Conservation (phyloP, 352 stramenopile species). For the Phytophthora pisi region DNA sequence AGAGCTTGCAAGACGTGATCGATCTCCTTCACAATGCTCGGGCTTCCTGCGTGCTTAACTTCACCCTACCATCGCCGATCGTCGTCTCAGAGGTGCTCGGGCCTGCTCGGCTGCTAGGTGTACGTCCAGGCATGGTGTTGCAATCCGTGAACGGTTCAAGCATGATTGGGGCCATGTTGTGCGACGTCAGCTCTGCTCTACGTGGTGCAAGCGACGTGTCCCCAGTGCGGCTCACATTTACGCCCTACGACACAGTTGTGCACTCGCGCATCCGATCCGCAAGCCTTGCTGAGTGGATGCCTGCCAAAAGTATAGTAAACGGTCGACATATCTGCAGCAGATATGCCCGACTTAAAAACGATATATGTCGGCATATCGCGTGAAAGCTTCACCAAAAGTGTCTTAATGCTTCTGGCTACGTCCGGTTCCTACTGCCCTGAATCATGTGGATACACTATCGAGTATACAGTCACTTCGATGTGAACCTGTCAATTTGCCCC, state of each 20-base stretch:
- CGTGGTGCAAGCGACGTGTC: conserved; percentile 23
- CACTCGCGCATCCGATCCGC: background rate
- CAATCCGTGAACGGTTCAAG: conserved; percentile 37
- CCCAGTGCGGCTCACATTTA: conserved; percentile 41
- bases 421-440: no score
- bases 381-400: no score
- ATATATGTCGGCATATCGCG: no score
- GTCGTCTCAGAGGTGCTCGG: conserved; percentile 42
- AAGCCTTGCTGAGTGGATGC: background rate
- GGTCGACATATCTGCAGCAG: no score
- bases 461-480: no score
- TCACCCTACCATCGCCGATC: conserved; percentile 54
- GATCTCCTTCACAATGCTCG: conserved; percentile 36
- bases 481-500: no score
- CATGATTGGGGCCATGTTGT: conserved; percentile 47
- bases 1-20: conserved; percentile 49
- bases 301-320: no score
- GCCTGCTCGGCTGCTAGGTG: conserved; percentile 28
- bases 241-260: conserved; percentile 20
- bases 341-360: no score
- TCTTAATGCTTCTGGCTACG: no score
- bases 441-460: no score
- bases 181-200: conserved; percentile 36
- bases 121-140: conserved; percentile 48
- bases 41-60: conserved; percentile 54